Percentiles rank a stretch among this genome's conserved stretches.
Conservation (phyloP, 768 basidiomycete species). For the Phaffia australis region DNA sequence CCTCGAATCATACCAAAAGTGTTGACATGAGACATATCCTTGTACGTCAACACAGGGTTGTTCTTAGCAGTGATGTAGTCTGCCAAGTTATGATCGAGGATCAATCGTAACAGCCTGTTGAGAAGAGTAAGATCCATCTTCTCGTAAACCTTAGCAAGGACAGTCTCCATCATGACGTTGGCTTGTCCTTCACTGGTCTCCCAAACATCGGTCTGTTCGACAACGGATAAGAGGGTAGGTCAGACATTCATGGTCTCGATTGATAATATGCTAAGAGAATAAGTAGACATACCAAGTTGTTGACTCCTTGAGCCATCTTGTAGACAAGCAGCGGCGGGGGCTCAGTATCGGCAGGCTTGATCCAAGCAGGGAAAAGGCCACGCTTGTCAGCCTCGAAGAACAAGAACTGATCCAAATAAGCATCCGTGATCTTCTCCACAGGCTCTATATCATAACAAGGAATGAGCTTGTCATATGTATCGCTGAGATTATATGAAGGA, state of each 20-base stretch:
- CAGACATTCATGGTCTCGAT: neutral
- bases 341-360: conserved; percentile 95
- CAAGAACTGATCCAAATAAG: conserved; percentile 78
- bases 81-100: conserved; percentile 95
- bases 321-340: conserved; percentile 94
- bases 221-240: neutral
- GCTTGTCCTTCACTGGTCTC: conserved; percentile 97
- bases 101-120: conserved; percentile 87
- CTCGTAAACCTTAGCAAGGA: conserved; percentile 94
- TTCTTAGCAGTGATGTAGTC: conserved; percentile 99
- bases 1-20: conserved; percentile 95
- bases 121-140: conserved; percentile 95
- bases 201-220: conserved; percentile 70
- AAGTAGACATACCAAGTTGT: conserved; percentile 52
- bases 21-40: conserved; percentile 46
- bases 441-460: conserved; percentile 99
- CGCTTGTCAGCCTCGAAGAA: conserved; percentile 99
- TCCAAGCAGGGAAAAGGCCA: conserved; percentile 96
- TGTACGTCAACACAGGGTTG: conserved; percentile 44
- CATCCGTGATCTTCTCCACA: conserved; percentile 99
- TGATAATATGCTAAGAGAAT: neutral
- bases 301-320: conserved; percentile 89
- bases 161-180: conserved; percentile 97
- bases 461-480: conserved; percentile 95
- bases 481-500: conserved; percentile 59